Conservation (phyloP, 2,329 filamentous ascomycete species). For the Colletotrichum sp. region DNA sequence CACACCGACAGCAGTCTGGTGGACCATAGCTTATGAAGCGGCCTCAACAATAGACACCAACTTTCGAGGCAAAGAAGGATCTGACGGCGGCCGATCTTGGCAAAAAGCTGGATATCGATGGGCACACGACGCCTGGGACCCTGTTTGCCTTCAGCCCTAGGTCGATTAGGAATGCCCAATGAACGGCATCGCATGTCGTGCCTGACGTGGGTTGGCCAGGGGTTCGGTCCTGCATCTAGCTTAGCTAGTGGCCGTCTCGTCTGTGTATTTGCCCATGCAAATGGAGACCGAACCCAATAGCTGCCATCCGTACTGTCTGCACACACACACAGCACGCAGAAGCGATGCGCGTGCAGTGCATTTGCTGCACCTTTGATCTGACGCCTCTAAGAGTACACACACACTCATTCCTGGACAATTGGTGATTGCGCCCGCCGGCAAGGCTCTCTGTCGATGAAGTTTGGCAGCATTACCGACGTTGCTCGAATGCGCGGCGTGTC, state of each 20-base stretch:
- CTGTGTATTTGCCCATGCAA: background rate
- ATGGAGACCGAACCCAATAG: background rate
- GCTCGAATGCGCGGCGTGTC: background rate
- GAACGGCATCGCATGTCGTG: background rate
- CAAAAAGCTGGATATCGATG: background rate
- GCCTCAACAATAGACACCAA: background rate
- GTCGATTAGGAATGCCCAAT: background rate
- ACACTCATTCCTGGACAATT: background rate
- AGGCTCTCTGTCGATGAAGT: background rate
- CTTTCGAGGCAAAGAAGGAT: background rate
- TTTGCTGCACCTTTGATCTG: background rate
- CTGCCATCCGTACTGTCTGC: background rate
- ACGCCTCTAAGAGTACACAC: background rate
- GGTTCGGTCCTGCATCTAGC: background rate
- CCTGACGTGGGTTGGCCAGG: constrained; percentile 7
- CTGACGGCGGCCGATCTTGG: background rate
- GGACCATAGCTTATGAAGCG: background rate
- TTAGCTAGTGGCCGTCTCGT: background rate
- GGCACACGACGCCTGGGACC: background rate
- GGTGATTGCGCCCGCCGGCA: background rate
- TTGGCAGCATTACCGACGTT: background rate
- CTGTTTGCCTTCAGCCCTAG: constrained; percentile 12
- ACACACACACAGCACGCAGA: background rate
- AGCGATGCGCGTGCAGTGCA: background rate
- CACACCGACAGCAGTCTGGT: background rate